phyloP scores from a whole-genome alignment of 352 stramenopile genomes.

The Phytophthora pini region DNA sequence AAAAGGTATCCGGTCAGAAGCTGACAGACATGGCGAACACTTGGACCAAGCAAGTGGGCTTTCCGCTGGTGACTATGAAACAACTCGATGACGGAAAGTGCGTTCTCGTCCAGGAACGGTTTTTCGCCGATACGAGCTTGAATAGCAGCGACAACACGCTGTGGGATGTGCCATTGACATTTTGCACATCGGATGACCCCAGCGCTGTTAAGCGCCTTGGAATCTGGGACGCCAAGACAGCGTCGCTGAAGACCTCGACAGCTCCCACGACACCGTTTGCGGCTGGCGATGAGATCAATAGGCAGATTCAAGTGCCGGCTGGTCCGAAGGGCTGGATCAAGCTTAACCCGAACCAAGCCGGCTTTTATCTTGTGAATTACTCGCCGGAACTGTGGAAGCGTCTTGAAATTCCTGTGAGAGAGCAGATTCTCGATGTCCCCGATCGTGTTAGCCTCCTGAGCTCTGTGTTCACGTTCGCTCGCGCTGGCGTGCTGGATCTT shows the following conservation, averaged over 20 bases:
- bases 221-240: slow-evolving; percentile 75
- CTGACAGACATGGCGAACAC: slow-evolving; percentile 93
- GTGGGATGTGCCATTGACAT: slow-evolving; percentile 91
- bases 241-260: slow-evolving; percentile 21
- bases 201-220: slow-evolving; percentile 56
- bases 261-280: slow-evolving; percentile 38
- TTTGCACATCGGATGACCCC: slow-evolving; percentile 56
- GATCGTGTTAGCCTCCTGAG: slow-evolving; percentile 94
- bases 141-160: slow-evolving; percentile 69
- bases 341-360: slow-evolving; percentile 95
- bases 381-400: slow-evolving; percentile 85
- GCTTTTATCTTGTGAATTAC: slow-evolving; percentile 96
- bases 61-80: slow-evolving; percentile 90
- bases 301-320: slow-evolving; percentile 67
- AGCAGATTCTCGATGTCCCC: slow-evolving; percentile 62
- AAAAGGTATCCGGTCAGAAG: slow-evolving; percentile 89
- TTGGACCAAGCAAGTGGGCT: slow-evolving; percentile 96
- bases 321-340: slow-evolving; percentile 90
- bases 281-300: slow-evolving; percentile 87
- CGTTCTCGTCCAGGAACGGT: slow-evolving; percentile 91
- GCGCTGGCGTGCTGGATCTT: slow-evolving; percentile 52
- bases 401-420: slow-evolving; percentile 66
- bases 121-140: slow-evolving; percentile 90
- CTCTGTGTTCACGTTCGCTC: slow-evolving; percentile 93
- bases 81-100: slow-evolving; percentile 69